Conservation (phyloP, 176 grass and related monocot genomes). For the Oryza glumipatula region DNA sequence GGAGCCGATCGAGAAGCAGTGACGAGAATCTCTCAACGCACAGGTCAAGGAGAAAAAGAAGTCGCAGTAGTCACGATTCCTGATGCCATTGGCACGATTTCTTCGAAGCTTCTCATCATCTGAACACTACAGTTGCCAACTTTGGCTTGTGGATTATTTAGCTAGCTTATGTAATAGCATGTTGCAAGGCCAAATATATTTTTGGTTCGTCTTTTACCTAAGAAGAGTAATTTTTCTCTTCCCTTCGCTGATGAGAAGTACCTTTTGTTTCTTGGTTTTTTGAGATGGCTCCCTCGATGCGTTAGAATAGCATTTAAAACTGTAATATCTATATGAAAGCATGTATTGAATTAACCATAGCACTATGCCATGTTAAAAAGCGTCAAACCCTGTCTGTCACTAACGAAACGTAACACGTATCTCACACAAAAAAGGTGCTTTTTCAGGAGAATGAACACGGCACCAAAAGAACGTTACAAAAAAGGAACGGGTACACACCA, state of each 20-base stretch:
- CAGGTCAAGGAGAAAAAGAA: constrained; percentile 32
- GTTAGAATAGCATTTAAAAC: background rate
- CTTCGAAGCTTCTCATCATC: background rate
- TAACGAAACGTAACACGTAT: background rate
- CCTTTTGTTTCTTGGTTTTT: background rate
- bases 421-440: no score
- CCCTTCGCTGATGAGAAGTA: background rate
- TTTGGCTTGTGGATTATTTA: background rate
- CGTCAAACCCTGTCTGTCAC: background rate
- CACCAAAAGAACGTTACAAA: background rate
- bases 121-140: constrained; percentile 8
- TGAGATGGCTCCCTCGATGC: no score
- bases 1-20: constrained; percentile 37
- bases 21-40: constrained; percentile 28
- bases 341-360: background rate
- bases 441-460: background rate
- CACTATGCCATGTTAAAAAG: no score
- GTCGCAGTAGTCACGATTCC: background rate
- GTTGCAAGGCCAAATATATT: background rate
- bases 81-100: background rate
- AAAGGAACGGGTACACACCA: background rate
- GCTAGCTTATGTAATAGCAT: constrained; percentile 4
- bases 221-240: background rate
- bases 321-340: background rate
- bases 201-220: background rate